These are phyloP conservation scores for Skeletonema menzelii DNA, from an alignment of 108 stramenopile species.

Conservation along the genomic window DNA sequence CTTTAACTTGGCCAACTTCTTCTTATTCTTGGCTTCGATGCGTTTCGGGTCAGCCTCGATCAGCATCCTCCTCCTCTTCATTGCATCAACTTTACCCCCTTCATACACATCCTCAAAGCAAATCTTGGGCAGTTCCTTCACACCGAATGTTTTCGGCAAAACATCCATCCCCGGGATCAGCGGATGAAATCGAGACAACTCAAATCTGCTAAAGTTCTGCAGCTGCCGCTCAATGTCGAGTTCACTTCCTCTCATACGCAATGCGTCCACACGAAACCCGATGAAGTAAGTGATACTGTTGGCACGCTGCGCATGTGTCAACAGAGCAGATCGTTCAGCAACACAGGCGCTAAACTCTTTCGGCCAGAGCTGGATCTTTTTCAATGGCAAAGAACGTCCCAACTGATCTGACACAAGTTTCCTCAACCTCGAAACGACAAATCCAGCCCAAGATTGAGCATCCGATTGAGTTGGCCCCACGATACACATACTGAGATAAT, in stretches of 20 bases:
- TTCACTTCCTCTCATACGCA: constrained; percentile 84
- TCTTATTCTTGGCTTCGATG: constrained; percentile 61
- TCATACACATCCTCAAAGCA: constrained; percentile 83
- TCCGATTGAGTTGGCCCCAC: constrained; percentile 88
- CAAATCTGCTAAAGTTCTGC: constrained; percentile 83
- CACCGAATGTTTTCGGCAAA: constrained; percentile 65
- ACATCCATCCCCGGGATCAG: constrained; percentile 84
- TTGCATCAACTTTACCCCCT: constrained; percentile 80
- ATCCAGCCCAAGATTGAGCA: constrained; percentile 91
- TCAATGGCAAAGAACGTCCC: constrained; percentile 76
- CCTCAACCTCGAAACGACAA: constrained; percentile 90
- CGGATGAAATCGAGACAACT: constrained; percentile 74
- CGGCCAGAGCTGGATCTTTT: constrained; percentile 88
- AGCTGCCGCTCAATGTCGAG: constrained; percentile 83
- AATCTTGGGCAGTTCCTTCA: constrained; percentile 77
- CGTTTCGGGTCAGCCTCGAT: constrained; percentile 76
- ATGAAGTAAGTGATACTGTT: constrained; percentile 86
- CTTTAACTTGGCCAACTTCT: constrained; percentile 67
- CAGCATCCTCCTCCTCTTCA: constrained; percentile 79
- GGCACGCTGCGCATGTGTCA: constrained; percentile 76
- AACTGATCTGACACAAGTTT: constrained; percentile 83
- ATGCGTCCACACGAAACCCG: constrained; percentile 75
- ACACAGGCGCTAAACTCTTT: constrained; percentile 87
- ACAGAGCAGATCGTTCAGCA: constrained; percentile 69
- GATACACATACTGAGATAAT: constrained; percentile 93